These are phyloP conservation scores for Citrullus mucosospermus DNA, from an alignment of 306 rosid genomes.

Conservation along the genomic window DNA sequence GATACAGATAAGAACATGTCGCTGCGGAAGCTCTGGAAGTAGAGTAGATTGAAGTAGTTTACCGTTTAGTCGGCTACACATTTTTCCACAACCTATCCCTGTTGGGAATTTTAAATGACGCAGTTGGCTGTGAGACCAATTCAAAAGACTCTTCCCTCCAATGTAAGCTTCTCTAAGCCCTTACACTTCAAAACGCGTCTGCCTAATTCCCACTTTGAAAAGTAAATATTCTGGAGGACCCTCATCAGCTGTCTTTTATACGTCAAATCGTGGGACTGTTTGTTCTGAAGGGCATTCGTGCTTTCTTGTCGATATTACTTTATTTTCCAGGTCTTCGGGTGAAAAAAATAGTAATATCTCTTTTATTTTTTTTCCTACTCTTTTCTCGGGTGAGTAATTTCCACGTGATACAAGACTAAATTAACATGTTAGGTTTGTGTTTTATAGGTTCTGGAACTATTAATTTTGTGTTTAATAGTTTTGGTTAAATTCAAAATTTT, in stretches of 20 bases:
- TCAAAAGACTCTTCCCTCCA: not conserved
- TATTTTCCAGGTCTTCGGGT: not conserved
- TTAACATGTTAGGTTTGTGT: no score
- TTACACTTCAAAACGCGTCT: not conserved
- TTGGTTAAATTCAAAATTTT: no score
- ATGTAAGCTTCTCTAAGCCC: not conserved
- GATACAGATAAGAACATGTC: conserved; percentile 92
- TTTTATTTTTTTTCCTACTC: not conserved
- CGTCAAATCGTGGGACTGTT: not conserved
- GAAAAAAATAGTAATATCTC: not conserved
- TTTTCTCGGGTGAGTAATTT: not conserved
- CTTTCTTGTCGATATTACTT: not conserved
- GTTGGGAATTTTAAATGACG: not conserved
- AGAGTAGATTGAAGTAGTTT: conserved; percentile 25
- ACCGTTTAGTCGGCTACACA: not conserved
- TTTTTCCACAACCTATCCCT: not conserved
- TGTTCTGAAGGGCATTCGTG: not conserved
- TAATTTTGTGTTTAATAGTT: no score
- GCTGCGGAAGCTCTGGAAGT: conserved; percentile 91
- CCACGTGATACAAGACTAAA: not conserved
- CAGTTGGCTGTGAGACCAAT: not conserved
- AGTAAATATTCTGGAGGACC: not conserved
- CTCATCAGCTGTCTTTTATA: not conserved
- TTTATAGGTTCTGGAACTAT: no score
- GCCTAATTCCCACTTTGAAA: not conserved